Evolutionary conservation across 2,329 filamentous ascomycete genomes (phyloP).

Genomic region (Aspergillus transmontanensis): DNA sequence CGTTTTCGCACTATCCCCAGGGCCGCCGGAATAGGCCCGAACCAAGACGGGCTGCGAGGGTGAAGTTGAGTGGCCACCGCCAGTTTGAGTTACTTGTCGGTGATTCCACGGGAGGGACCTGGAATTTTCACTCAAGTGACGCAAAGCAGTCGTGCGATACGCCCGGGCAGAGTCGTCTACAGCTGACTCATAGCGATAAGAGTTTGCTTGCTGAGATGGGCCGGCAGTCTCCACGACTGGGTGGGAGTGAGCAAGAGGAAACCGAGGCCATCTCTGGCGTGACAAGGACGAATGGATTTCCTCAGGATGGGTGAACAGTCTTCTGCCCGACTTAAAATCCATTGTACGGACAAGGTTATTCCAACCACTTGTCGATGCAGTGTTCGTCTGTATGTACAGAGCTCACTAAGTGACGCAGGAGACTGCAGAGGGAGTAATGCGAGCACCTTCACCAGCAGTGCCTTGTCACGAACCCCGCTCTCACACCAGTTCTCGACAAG

Average conservation of each 20-base stretch:
- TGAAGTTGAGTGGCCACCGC: slow-evolving; percentile 30
- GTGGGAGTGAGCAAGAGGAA: slow-evolving; percentile 28
- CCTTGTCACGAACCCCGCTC: slow-evolving; percentile 13
- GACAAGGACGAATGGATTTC: slow-evolving; percentile 30
- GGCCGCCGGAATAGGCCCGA: slow-evolving; percentile 44
- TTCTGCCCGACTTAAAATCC: slow-evolving; percentile 36
- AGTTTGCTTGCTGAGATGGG: slow-evolving; percentile 25
- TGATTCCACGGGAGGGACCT: slow-evolving; percentile 29
- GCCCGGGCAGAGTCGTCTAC: slow-evolving; percentile 35
- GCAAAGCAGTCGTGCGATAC: slow-evolving; percentile 34
- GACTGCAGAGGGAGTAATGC: slow-evolving; percentile 15
- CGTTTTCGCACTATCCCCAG: slow-evolving; percentile 30
- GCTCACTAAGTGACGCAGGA: slow-evolving; percentile 10
- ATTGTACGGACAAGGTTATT: slow-evolving; percentile 23
- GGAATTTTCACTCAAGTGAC: slow-evolving; percentile 35
- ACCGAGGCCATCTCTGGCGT: slow-evolving; percentile 35
- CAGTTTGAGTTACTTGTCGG: slow-evolving; percentile 25
- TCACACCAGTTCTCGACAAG: slow-evolving; percentile 14
- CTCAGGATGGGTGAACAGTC: slow-evolving; percentile 29
- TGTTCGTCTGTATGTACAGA: neutral
- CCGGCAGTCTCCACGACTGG: slow-evolving; percentile 22
- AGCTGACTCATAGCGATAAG: slow-evolving; percentile 28
- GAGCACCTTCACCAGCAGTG: slow-evolving; percentile 1
- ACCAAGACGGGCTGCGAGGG: slow-evolving; percentile 48
- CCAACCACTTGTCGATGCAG: neutral